Percentiles rank a stretch among this genome's conserved stretches.
Evolutionary conservation across 176 grass and related monocot genomes (phyloP).

Genomic region (Rhipidocladum racemiflorum): DNA sequence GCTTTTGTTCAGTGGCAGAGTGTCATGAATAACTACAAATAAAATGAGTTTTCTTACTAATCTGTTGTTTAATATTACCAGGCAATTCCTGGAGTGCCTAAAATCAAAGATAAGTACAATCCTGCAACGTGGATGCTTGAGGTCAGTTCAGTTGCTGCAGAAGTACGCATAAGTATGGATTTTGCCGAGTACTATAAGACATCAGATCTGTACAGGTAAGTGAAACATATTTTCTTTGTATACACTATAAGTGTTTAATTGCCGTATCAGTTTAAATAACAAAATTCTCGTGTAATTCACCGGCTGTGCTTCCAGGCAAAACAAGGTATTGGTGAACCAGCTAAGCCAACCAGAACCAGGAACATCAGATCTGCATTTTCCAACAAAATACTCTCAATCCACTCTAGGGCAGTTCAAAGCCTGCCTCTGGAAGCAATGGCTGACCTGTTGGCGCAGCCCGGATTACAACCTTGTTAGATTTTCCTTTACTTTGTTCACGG

Average conservation of each 20-base stretch:
- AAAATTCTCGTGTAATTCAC: constrained; percentile 19
- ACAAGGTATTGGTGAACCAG: constrained; percentile 67
- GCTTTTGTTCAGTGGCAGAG: not conserved
- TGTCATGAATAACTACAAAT: not conserved
- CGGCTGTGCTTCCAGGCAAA: constrained; percentile 51
- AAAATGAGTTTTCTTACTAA: not conserved
- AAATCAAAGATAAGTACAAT: constrained; percentile 97
- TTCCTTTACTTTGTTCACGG: constrained; percentile 86
- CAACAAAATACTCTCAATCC: constrained; percentile 73
- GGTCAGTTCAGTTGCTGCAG: constrained; percentile 78
- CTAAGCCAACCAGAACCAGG: constrained; percentile 63
- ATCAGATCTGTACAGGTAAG: constrained; percentile 75
- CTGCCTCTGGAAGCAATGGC: constrained; percentile 96
- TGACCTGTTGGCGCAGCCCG: constrained; percentile 93
- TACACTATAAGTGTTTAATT: not conserved
- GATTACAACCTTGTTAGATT: constrained; percentile 98
- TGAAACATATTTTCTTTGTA: constrained; percentile 7
- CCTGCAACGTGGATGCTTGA: constrained; percentile 98
- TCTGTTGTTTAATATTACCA: constrained; percentile 33
- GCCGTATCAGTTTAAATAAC: constrained; percentile 3
- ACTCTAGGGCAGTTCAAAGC: constrained; percentile 74
- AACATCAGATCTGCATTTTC: constrained; percentile 75
- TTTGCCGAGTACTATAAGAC: constrained; percentile 76
- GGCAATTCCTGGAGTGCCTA: constrained; percentile 91
- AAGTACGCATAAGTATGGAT: constrained; percentile 80